Evolutionary conservation across 495 filamentous ascomycete genomes (phyloP), one percentile per base, ranked within the genome.

Genomic region (Aspergillus saccharolyticus): DNA sequence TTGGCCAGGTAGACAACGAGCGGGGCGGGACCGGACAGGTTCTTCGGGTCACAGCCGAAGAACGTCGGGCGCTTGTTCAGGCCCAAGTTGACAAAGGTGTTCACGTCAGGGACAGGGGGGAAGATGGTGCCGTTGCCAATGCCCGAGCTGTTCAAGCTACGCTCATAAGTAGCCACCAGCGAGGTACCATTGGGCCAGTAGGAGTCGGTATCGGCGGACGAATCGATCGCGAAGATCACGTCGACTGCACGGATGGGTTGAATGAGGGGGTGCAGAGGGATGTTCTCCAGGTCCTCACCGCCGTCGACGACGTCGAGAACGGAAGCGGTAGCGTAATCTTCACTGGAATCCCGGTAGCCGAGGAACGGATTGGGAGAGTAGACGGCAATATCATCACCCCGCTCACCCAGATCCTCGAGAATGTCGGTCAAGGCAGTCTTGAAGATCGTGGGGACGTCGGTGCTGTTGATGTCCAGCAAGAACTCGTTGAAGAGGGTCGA

Each of bases 181-280:
- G 89, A 78, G 6, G 90, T 86, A 28, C 89, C 92, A 71, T 95
- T 91, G 42, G 92, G 92, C 89, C 89, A 96, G 74, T 76, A 78
- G 56, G 77, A 77, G 19, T 72, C 67, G 0, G 87, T 91, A 70
- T 96, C 91, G 22, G 89, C 91, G 7, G 86, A 90, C 53, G 82
- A 84, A 73, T 97, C 92, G 60, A 96, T 77, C 19, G 91, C 91
- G 68, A 96, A 95, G 66, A 96, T 89, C 25, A 96, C 88, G 65
- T 96, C 92, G 44, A 97, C 85, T 48, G 78, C 61, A 22, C 92
- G 88, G 14, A 64, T 8, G 0, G 89, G 89, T 59, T 95, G 89
- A 64, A 95, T 87, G 4, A 91, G 77, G 0, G 92, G 92, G 61
- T 91, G 78, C 1, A 96, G 77, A 0, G 91, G 90, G 53, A 96